Base-by-base conservation (phyloP, 176 grass and related monocot species). In the Puccinellia tenuiflora region DNA sequence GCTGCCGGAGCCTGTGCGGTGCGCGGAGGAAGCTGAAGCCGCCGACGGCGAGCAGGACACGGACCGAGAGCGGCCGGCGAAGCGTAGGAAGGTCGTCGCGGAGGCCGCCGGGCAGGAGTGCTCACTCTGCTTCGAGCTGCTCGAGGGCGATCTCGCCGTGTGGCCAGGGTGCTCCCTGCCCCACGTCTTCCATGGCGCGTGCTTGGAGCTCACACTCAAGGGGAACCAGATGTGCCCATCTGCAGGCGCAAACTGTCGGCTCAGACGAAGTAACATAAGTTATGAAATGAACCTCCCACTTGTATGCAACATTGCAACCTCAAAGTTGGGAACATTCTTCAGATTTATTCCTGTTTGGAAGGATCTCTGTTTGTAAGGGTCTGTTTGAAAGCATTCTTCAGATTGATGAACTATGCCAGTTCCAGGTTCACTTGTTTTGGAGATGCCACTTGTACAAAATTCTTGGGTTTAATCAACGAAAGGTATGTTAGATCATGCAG, bases 121-220 rank as follows among this genome's bases (percentile, higher is more conserved):
- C 73, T 20, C 29, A 4, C 7, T 88, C 16, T 88, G 79, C 40
- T 40, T 83, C 4, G 73, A 88, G 3, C 22, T 15, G 7, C 3
- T 78, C 3, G 74, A 51, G 22, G 15, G 9, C 15, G 79, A 22
- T 52, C 3, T 39, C 40, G 73, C 74, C 72, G 53, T 66, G 73
- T 88, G 86, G 86, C 53, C 86, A 0, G 80, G 73, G 73, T 88
- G 86, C 40, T 48, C 42, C 7, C 10, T 50, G 3, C 40, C 77
- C 9, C 86, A 88, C 5, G 79, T 78, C 40, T 88, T 88, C 73
- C 86, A 88, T 35, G 73, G 86, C 51, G 7, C 0, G 5, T 88
- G 86, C 80, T 16, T 88, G 52, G 31, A 50, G 62, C 8, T 11
- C 21, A 77, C 42, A 3, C 63, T 88, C 5, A 67, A n/a, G 4